phyloP scores from a whole-genome alignment of 192 early-diverging fungal species.

The Backusella liffmaniae region DNA sequence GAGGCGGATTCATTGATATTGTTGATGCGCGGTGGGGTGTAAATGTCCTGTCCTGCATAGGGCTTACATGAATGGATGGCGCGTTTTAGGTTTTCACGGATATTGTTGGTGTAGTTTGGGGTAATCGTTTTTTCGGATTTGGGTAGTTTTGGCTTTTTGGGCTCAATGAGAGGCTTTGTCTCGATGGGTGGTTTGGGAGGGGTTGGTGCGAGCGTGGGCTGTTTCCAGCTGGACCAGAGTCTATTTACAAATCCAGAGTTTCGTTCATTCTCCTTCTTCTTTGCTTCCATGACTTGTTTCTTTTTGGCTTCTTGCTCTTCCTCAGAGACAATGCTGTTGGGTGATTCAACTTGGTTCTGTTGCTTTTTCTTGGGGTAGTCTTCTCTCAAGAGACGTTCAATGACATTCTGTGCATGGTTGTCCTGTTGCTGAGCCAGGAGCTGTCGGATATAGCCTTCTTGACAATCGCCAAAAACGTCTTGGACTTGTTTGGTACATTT shows the following conservation, averaged over 20 bases:
- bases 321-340: neutral
- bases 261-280: neutral
- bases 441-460: constrained; percentile 52
- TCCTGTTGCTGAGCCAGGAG: constrained; percentile 47
- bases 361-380: constrained; percentile 48
- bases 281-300: neutral
- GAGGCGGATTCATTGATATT: constrained; percentile 20
- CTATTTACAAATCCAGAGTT: constrained; percentile 1
- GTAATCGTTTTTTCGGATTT: constrained; percentile 28
- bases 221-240: constrained; percentile 16
- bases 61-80: constrained; percentile 40
- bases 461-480: constrained; percentile 67
- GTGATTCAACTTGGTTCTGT: neutral
- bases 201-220: neutral
- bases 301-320: neutral
- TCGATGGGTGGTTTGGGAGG: neutral
- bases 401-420: constrained; percentile 55
- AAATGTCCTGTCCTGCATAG: constrained; percentile 29
- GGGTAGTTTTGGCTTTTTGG: constrained; percentile 18
- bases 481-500: constrained; percentile 40
- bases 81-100: constrained; percentile 30
- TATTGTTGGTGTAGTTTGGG: constrained; percentile 25
- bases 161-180: neutral
- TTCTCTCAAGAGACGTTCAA: constrained; percentile 55
- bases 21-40: constrained; percentile 33